These are phyloP conservation scores for Lodderomyces orthopsilosis DNA, from an alignment of 1,139 yeast species.

Conservation along the genomic window DNA sequence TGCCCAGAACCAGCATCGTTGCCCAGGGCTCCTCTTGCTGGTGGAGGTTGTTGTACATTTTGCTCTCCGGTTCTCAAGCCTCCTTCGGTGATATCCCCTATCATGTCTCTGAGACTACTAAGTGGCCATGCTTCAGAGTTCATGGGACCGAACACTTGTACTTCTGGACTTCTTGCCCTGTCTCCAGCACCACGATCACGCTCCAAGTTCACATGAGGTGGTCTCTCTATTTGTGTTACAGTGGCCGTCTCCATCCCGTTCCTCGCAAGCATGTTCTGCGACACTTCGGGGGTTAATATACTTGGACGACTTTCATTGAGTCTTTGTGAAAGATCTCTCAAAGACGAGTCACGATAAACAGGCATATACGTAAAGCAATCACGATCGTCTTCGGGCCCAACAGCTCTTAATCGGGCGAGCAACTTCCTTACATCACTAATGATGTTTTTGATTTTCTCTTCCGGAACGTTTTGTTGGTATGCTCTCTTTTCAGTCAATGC, in stretches of 20 bases:
- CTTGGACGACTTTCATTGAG: conserved; percentile 37
- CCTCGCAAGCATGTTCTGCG: conserved; percentile 36
- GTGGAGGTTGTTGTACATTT: neutral
- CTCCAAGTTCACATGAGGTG: neutral
- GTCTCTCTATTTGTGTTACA: conserved; percentile 16
- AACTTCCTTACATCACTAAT: conserved; percentile 30
- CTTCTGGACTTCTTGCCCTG: neutral
- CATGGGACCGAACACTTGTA: neutral
- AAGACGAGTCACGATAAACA: conserved; percentile 23
- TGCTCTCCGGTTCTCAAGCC: neutral
- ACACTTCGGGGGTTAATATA: conserved; percentile 38
- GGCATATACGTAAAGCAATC: conserved; percentile 31
- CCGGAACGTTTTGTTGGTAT: conserved; percentile 32
- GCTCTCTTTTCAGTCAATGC: conserved; percentile 41
- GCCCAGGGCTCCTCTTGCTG: neutral
- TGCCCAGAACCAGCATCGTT: neutral
- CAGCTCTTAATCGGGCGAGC: conserved; percentile 24
- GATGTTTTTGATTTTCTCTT: conserved; percentile 20
- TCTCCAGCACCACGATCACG: neutral
- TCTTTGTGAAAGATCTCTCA: conserved; percentile 29
- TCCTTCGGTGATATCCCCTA: neutral
- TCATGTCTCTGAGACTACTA: neutral
- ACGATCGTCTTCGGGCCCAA: conserved; percentile 26
- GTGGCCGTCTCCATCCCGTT: conserved; percentile 27
- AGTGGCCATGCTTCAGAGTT: neutral